Base-by-base conservation (phyloP, 2,329 filamentous ascomycete species). In the Talaromyces amestolkiae region DNA sequence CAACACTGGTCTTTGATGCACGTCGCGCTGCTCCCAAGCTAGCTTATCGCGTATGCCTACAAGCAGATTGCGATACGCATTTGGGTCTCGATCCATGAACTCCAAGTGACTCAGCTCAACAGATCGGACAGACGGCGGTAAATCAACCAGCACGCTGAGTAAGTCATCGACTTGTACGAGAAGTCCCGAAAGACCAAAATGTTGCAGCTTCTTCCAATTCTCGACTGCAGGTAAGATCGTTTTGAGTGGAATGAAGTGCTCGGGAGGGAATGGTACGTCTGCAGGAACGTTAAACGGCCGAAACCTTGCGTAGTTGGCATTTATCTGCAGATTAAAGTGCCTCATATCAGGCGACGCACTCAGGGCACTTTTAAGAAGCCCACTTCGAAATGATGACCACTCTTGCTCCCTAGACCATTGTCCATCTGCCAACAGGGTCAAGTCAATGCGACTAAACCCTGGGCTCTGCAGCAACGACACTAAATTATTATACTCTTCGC, bases 61-160 rank as follows among this genome's bases (percentile, higher is more conserved):
- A 10, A 63, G 37, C 4, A 75, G 56, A 10, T 67, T 56, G 43
- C 67, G 19, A 47, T 67, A 69, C 27, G 2, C 54, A 39, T 66
- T 53, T 33, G 39, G 49, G 11, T 63, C 43, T 54, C 51, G 31
- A 22, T 68, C 64, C 15, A 72, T 1, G 27, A 78, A 78, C 3
- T 9, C 10, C 0, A 79, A 66, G 13, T 73, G 74, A 53, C 75
- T 78, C 6, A 80, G 67, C 33, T 80, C 72, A 0, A 79, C 65
- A 1, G 73, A 74, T 10, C 70, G 68, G 0, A 78, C 24, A 0
- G 73, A 73, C 0, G 24, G 8, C 3, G 75, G 76, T 0, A 80
- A 59, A 0, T 58, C 62, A 1, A 56, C 45, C 15, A 80, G 72
- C 1, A 78, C 60, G 0, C 67, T 63, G 9, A 79, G 54, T 0